Evolutionary conservation across 306 rosid species (phyloP), one percentile per base, ranked within the genome.

Genomic region (Prunus campanulata): DNA sequence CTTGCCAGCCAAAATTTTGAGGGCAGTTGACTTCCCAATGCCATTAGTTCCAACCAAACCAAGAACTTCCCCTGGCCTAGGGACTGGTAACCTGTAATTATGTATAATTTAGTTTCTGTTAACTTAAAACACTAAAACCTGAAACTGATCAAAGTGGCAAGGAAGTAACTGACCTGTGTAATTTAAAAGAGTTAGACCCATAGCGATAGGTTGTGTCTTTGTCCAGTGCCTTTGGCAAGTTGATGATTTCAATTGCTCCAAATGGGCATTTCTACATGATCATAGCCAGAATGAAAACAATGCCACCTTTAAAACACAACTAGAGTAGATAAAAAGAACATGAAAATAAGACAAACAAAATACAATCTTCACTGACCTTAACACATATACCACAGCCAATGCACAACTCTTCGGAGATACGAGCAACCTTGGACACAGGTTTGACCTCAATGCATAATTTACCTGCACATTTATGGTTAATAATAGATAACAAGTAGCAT

Each of bases 371-470:
- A 70, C 85, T 56, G 49, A 88, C 98, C 97, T 95, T 95, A 13
- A 95, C 96, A 82, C 97, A 95, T 6, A 92, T 92, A 91, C 99
- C 99, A 16, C 99, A 95, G 68, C 99, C 99, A 80, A 90, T 92
- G 80, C 99, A 95, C 77, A 95, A 81, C 78, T 95, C 99, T 85
- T 95, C 99, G 1, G 99, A 95, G 70, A 95, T 92, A 82, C 51
- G 92, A 71, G 99, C 97, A 69, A 90, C 92, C 86, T 89, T 95
- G 0, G 99, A 83, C 4, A 87, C 87, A n/a, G 96, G 50, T 30
- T 91, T 72, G 75, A 92, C 99, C 90, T 95, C 99, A 71, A 95
- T 88, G 82, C 99, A 95, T 63, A 92, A 81, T 71, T 89, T 89
- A 64, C 97, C 99, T 95, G 87, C 67, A 86, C 3, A 76, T 60